Percentiles rank a stretch among this genome's conserved stretches.
Evolutionary conservation across 192 early-diverging fungal genomes (phyloP).

Genomic region (Mortierella alpina): DNA sequence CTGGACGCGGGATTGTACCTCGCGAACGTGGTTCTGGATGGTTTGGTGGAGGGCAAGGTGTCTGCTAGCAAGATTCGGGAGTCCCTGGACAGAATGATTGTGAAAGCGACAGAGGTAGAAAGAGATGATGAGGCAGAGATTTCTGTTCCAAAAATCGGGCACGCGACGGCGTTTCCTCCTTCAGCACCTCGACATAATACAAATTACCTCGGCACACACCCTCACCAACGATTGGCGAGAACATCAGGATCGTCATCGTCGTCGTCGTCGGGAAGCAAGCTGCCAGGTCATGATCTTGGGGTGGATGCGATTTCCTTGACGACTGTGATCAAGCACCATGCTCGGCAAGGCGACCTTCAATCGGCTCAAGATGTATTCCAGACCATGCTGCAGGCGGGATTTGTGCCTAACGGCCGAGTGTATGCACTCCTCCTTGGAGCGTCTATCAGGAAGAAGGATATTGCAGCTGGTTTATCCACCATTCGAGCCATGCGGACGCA

Average conservation of each 20-base stretch:
- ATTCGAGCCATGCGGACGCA: constrained; percentile 18
- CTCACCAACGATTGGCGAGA: not conserved
- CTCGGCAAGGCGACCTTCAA: constrained; percentile 21
- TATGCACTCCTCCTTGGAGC: constrained; percentile 22
- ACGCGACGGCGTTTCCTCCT: not conserved
- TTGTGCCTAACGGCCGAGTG: constrained; percentile 21
- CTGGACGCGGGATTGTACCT: constrained; percentile 28
- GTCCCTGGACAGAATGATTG: constrained; percentile 23
- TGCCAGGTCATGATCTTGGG: not conserved
- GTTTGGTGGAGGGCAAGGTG: constrained; percentile 26
- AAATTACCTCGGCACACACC: not conserved
- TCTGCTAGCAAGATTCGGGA: constrained; percentile 23
- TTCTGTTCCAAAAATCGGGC: not conserved
- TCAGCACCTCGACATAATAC: not conserved
- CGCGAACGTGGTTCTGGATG: constrained; percentile 26
- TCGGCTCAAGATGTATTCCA: constrained; percentile 26
- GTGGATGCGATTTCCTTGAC: constrained; percentile 32
- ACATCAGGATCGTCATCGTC: not conserved
- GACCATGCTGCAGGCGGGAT: constrained; percentile 33
- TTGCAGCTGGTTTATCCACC: constrained; percentile 10
- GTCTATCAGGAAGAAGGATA: constrained; percentile 33
- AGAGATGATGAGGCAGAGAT: constrained; percentile 21
- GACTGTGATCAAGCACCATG: constrained; percentile 46
- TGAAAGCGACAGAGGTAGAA: not conserved
- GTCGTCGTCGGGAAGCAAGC: not conserved